phyloP scores from a whole-genome alignment of 345 rosid genomes.

The Hevea brasiliensis region DNA sequence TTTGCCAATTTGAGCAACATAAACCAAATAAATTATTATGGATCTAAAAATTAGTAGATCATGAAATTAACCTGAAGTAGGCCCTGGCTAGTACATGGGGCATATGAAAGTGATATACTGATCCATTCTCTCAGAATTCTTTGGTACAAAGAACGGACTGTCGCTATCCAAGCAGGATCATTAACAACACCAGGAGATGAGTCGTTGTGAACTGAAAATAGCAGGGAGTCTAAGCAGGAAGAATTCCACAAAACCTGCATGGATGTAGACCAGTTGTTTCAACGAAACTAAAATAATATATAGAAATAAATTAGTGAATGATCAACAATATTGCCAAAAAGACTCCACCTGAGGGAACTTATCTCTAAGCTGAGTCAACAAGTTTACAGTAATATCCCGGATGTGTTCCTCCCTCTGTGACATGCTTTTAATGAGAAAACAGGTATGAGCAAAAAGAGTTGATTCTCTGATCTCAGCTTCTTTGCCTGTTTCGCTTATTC shows the following conservation, averaged over 20 bases:
- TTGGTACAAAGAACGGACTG: constrained; percentile 87
- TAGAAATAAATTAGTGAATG: background rate
- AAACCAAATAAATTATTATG: background rate
- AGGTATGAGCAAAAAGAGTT: constrained; percentile 75
- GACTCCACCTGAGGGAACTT: constrained; percentile 88
- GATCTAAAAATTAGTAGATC: background rate
- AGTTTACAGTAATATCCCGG: constrained; percentile 78
- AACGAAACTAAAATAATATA: constrained; percentile 8
- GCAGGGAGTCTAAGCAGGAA: constrained; percentile 78
- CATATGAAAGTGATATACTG: constrained; percentile 80
- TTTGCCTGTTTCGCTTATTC: constrained; percentile 69
- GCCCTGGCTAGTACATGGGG: constrained; percentile 99
- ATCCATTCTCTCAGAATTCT: constrained; percentile 88
- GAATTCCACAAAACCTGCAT: constrained; percentile 97
- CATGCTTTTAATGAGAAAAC: constrained; percentile 92
- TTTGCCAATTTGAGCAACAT: constrained; percentile 4
- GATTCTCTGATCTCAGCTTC: constrained; percentile 81
- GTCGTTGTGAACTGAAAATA: constrained; percentile 75
- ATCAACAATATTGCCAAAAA: constrained; percentile 11
- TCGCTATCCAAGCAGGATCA: constrained; percentile 84
- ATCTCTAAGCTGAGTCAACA: constrained; percentile 90
- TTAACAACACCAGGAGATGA: constrained; percentile 65
- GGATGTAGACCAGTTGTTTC: constrained; percentile 17
- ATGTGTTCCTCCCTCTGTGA: constrained; percentile 95
- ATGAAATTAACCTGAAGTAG: constrained; percentile 76